phyloP scores from a whole-genome alignment of 2,329 filamentous ascomycete genomes.

The Diaporthe helianthi region DNA sequence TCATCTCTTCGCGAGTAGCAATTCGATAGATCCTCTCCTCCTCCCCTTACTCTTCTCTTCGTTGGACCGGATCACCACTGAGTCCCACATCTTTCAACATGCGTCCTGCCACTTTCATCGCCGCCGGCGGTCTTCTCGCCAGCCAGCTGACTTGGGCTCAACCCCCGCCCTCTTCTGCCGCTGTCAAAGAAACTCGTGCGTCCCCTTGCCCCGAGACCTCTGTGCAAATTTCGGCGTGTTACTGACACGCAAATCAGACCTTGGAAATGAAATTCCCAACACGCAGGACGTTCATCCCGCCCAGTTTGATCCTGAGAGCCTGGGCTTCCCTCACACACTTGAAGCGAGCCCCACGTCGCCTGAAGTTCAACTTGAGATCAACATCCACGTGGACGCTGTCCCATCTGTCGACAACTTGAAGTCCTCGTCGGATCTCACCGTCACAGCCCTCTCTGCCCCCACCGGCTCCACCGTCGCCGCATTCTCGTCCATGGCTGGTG shows the following conservation, averaged over 20 bases:
- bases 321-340: constrained; percentile 25
- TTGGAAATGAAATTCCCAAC: neutral
- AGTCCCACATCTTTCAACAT: constrained; percentile 7
- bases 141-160: constrained; percentile 10
- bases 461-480: neutral
- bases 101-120: constrained; percentile 13
- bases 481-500: neutral
- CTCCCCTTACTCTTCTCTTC: constrained; percentile 21
- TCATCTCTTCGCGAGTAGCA: constrained; percentile 34
- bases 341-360: constrained; percentile 5
- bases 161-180: neutral
- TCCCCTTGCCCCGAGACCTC: neutral
- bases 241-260: constrained; percentile 3
- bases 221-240: neutral
- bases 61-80: neutral
- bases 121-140: constrained; percentile 16
- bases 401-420: neutral
- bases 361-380: constrained; percentile 31
- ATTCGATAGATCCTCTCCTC: constrained; percentile 34
- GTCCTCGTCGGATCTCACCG: constrained; percentile 2
- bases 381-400: constrained; percentile 28
- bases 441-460: constrained; percentile 3
- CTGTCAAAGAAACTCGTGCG: neutral
- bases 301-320: constrained; percentile 8
- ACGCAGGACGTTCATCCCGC: neutral